Evolutionary conservation across 306 rosid species (phyloP), one percentile per base, ranked within the genome.

Genomic region (Lupinus albus): DNA sequence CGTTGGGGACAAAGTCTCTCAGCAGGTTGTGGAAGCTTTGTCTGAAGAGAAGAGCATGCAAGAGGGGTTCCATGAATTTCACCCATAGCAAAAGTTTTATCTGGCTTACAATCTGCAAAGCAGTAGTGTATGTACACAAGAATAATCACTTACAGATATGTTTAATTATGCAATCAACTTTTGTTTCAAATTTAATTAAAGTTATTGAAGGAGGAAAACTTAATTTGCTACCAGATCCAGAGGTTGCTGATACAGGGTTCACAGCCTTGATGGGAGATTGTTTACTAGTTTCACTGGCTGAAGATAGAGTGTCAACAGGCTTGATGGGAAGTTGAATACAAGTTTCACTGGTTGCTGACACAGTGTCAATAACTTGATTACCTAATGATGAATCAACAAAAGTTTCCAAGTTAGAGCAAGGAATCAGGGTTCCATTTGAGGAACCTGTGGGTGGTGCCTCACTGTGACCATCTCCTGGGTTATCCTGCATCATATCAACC

Each of bases 391-490:
- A 15, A 32, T 15, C 59, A 48, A 50, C 20, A 28, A 45, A 56
- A 62, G 45, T 67, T 73, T 51, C 75, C 1, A 64, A 28, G 48
- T 76, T 73, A 28, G 82, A 44, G 72, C 74, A 28, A 47, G 74
- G 45, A 25, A 32, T 42, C 9, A 69, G 50, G 55, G 33, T 54
- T 10, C 5, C 36, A 58, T 52, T 76, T 18, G 82, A 81, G 76
- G 78, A 64, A 46, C 80, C 73, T 4, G 81, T 60, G 16, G 61
- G 11, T 18, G 58, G 48, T 55, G 70, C 74, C 49, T 61, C 75
- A 4, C 5, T 52, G 28, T 57, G 48, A 46, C 33, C 14, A 68
- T 67, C 46, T 20, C 50, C 73, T 32, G 32, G 39, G 18, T 46
- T 53, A 53, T 70, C 28, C 53, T 72, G 75, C 53, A 28, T 20